Conservation (phyloP, 2,329 filamentous ascomycete genomes). For the Sphaerostilbella broomeana region DNA sequence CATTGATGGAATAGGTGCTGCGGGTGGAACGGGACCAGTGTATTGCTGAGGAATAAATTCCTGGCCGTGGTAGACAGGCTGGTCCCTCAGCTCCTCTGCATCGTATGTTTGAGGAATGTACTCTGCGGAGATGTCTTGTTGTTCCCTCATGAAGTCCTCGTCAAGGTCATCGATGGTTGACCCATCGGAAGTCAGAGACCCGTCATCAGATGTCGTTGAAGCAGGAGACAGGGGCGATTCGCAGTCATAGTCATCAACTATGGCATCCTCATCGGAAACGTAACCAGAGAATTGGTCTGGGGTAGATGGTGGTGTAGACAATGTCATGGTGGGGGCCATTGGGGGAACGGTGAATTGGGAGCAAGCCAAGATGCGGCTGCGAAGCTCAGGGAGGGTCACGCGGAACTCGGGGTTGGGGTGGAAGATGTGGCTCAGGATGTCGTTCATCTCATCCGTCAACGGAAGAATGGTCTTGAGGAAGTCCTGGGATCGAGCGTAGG, state of each 20-base stretch:
- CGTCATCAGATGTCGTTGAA: conserved; percentile 46
- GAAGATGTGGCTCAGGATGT: conserved; percentile 82
- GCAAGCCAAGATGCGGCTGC: conserved; percentile 69
- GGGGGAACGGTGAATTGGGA: conserved; percentile 58
- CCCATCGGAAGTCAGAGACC: conserved; percentile 48
- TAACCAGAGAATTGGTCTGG: conserved; percentile 38
- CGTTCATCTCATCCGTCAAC: conserved; percentile 80
- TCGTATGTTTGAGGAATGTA: conserved; percentile 40
- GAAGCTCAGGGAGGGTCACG: conserved; percentile 74
- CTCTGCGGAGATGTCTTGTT: conserved; percentile 34
- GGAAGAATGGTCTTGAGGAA: conserved; percentile 93
- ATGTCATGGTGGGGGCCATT: conserved; percentile 26
- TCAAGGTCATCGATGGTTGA: conserved; percentile 47
- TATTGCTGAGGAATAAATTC: conserved; percentile 43
- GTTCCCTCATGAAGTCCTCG: conserved; percentile 42
- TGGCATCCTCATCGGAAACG: conserved; percentile 42
- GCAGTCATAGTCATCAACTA: conserved; percentile 38
- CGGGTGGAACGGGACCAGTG: conserved; percentile 30
- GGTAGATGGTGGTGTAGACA: conserved; percentile 36
- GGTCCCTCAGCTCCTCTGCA: conserved; percentile 37
- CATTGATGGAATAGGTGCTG: conserved; percentile 19
- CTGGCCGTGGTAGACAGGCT: conserved; percentile 35
- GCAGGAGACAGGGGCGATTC: conserved; percentile 45
- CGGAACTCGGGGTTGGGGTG: conserved; percentile 75
- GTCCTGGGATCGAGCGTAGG: conserved; percentile 74